These are phyloP conservation scores for Juglanconis juglandina DNA, from an alignment of 2,329 filamentous ascomycete genomes.

Conservation along the genomic window DNA sequence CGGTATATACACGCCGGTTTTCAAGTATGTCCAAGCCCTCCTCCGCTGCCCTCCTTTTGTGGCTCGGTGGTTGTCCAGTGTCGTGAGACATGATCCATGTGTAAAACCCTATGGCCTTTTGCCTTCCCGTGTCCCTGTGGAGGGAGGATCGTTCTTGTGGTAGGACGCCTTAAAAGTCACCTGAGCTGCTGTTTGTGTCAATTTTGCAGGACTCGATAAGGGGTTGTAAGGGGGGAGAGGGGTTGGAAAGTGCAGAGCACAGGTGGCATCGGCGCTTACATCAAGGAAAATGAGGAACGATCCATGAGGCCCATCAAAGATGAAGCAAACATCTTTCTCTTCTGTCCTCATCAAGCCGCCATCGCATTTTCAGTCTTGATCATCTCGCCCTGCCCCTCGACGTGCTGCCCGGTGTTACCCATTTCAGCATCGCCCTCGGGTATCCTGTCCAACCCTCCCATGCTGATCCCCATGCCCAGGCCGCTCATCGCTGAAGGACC, in stretches of 20 bases:
- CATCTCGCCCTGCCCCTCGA: slow-evolving; percentile 19
- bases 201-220: background rate
- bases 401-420: slow-evolving; percentile 32
- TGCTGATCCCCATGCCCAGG: slow-evolving; percentile 22
- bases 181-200: background rate
- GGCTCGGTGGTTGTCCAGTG: background rate
- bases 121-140: slow-evolving; percentile 9
- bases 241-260: no score
- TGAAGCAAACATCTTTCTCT: background rate
- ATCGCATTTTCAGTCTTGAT: slow-evolving; percentile 35
- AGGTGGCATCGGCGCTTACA: background rate
- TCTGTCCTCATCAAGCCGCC: slow-evolving; percentile 21
- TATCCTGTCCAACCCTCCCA: slow-evolving; percentile 53
- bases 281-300: background rate
- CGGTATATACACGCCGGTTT: background rate
- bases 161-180: slow-evolving; percentile 10
- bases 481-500: slow-evolving; percentile 24
- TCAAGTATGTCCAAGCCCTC: background rate
- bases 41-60: background rate
- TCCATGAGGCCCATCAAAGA: background rate
- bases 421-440: slow-evolving; percentile 56
- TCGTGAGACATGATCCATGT: slow-evolving; percentile 14
- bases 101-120: slow-evolving; percentile 6
- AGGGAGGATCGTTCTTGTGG: slow-evolving; percentile 15
- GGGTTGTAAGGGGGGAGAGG: background rate